phyloP scores from a whole-genome alignment of 176 grass and related monocot species.

The Cenchrus americanus region DNA sequence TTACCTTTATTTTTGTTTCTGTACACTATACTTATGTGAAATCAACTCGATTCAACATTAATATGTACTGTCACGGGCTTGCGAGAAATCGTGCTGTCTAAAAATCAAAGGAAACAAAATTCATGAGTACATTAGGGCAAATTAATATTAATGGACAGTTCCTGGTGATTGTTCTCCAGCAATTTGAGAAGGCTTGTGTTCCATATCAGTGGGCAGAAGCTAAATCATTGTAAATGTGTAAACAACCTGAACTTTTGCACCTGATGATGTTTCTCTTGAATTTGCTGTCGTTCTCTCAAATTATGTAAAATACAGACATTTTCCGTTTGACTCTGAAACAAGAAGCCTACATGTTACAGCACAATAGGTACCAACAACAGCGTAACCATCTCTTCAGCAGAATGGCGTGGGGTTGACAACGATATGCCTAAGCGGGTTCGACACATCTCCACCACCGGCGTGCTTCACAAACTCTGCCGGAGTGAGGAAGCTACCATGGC shows the following conservation, averaged over 20 bases:
- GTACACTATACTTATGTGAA: neutral
- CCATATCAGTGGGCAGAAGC: too few species aligned
- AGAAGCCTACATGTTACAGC: constrained; percentile 42
- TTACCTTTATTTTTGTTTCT: neutral
- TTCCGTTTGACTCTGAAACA: constrained; percentile 19
- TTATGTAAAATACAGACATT: constrained; percentile 26
- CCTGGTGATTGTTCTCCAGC: neutral
- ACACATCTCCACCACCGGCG: constrained; percentile 69
- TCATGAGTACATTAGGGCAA: neutral
- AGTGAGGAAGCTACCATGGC: constrained; percentile 88
- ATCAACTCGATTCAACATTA: neutral
- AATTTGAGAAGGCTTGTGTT: neutral
- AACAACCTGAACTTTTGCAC: constrained; percentile 5
- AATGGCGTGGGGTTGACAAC: constrained; percentile 56
- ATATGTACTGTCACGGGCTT: neutral
- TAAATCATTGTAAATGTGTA: neutral
- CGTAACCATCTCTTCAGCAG: constrained; percentile 13
- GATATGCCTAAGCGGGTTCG: constrained; percentile 77
- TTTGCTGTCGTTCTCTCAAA: constrained; percentile 1
- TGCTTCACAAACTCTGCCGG: constrained; percentile 95
- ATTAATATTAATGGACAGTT: neutral
- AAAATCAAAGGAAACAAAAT: neutral
- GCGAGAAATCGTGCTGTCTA: neutral
- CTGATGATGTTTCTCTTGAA: neutral
- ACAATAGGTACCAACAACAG: constrained; percentile 22